phyloP scores from a whole-genome alignment of 176 grass and related monocot species.

The Musa troglodytarum region DNA sequence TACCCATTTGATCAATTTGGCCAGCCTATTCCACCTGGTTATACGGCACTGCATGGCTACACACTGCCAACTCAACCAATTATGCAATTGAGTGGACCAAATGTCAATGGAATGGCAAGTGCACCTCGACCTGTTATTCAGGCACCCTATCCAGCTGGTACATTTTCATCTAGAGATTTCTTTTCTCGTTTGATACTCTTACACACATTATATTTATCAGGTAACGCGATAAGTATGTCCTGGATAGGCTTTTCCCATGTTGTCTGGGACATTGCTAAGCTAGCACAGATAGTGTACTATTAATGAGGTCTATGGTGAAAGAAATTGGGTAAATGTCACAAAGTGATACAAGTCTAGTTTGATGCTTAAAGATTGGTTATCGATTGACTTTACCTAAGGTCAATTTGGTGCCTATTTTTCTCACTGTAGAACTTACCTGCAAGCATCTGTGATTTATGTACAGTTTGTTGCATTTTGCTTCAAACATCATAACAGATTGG shows the following conservation, averaged over 20 bases:
- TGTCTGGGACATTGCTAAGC: neutral
- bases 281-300: neutral
- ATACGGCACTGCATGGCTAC: slow-evolving; percentile 60
- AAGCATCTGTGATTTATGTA: neutral
- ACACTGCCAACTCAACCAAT: slow-evolving; percentile 50
- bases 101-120: slow-evolving; percentile 40
- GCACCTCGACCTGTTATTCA: slow-evolving; percentile 57
- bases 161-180: neutral
- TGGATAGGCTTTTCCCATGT: neutral
- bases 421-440: neutral
- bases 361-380: neutral
- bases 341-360: neutral
- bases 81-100: slow-evolving; percentile 59
- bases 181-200: neutral
- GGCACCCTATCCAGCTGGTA: slow-evolving; percentile 73
- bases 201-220: neutral
- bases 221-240: neutral
- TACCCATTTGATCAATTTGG: slow-evolving; percentile 59
- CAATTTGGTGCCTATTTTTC: neutral
- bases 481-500: neutral
- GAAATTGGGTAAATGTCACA: neutral
- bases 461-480: no score
- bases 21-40: slow-evolving; percentile 49
- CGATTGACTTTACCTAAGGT: neutral
- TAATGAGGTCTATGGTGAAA: neutral